Evolutionary conservation across 2,329 filamentous ascomycete genomes (phyloP).

Genomic region (Plenodomus lindquistii): DNA sequence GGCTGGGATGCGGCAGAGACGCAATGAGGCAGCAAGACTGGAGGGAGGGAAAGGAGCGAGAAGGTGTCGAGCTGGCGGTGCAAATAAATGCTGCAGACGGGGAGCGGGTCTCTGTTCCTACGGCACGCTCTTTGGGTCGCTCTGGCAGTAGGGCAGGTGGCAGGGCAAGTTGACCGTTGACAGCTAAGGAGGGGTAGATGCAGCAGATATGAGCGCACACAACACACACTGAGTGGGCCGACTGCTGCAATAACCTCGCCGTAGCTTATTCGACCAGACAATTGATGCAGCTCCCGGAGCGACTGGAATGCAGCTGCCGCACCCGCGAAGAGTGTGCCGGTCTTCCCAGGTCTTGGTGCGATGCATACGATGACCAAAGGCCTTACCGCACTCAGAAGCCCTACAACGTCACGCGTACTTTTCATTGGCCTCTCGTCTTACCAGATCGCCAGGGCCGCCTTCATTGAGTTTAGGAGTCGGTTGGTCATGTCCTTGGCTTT

Average conservation of each 20-base stretch:
- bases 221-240: constrained; percentile 22
- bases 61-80: background rate
- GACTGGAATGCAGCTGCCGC: constrained; percentile 13
- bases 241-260: constrained; percentile 29
- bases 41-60: constrained; percentile 3
- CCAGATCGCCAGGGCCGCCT: constrained; percentile 31
- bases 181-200: constrained; percentile 37
- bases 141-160: constrained; percentile 8
- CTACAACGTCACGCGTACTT: constrained; percentile 39
- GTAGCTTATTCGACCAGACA: constrained; percentile 27
- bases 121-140: constrained; percentile 9
- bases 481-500: constrained; percentile 7
- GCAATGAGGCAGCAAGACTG: constrained; percentile 4
- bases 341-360: constrained; percentile 2
- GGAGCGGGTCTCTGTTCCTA: background rate
- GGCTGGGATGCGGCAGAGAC: background rate
- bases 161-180: constrained; percentile 6
- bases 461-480: constrained; percentile 12
- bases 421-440: constrained; percentile 16
- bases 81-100: background rate
- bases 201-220: constrained; percentile 27
- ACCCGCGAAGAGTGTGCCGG: constrained; percentile 15
- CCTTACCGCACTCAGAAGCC: constrained; percentile 25
- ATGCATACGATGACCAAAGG: constrained; percentile 24
- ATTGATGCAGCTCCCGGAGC: constrained; percentile 22